Percentiles rank a stretch among this genome's conserved stretches.
Evolutionary conservation across 129 eudicot genomes (phyloP).

Genomic region (Chrysanthemum seticuspe): DNA sequence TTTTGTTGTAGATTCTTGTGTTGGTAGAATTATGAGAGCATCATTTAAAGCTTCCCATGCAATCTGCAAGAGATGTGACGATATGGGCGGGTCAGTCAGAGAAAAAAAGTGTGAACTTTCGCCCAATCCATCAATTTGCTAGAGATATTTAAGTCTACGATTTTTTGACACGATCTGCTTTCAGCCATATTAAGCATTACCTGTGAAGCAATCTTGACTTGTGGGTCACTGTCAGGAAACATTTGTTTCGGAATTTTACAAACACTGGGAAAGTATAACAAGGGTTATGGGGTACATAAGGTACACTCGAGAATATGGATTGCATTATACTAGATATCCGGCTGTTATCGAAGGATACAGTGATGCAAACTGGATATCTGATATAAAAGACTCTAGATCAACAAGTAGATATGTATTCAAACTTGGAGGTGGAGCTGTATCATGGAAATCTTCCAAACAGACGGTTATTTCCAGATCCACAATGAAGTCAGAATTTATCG

Average conservation of each 20-base stretch:
- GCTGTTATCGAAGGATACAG: no score
- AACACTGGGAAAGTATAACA: no score
- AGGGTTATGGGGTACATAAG: no score
- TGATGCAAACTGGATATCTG: no score
- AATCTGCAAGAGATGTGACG: conserved; percentile 42
- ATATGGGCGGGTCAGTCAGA: background rate
- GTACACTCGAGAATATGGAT: no score
- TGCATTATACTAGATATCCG: no score
- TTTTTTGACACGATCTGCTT: background rate
- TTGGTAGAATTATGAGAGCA: conserved; percentile 53
- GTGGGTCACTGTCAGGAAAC: conserved; percentile 70
- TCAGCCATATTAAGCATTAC: conserved; percentile 25
- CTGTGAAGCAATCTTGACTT: conserved; percentile 79
- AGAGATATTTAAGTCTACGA: background rate
- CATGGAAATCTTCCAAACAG: no score
- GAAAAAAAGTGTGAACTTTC: background rate
- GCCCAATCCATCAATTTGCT: background rate
- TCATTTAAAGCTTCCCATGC: conserved; percentile 91
- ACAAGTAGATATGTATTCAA: no score
- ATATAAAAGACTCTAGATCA: no score
- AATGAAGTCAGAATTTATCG: no score
- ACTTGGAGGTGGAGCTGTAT: no score
- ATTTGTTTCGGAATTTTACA: conserved; percentile 64
- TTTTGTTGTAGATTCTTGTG: conserved; percentile 23
- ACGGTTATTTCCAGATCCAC: no score